A percentile compares a stretch with the other conserved stretches of the same genome.
These are phyloP conservation scores for Cardiospermum halicacabum DNA, from an alignment of 345 rosid genomes.

Conservation along the genomic window DNA sequence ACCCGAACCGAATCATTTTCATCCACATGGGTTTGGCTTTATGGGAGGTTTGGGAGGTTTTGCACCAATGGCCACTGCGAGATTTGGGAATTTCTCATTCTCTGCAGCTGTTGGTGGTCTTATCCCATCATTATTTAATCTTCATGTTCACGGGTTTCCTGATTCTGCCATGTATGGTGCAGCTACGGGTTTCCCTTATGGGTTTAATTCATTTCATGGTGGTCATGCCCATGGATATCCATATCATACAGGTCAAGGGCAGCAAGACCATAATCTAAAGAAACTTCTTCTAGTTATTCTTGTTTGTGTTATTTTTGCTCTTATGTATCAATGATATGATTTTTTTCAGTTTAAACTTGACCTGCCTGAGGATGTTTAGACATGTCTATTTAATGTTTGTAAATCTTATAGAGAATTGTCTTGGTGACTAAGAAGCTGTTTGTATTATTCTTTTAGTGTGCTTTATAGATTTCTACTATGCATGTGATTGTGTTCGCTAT, in stretches of 20 bases:
- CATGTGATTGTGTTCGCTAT: conserved; percentile 2
- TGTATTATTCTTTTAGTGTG: conserved; percentile 13
- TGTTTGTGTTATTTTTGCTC: conserved; percentile 50
- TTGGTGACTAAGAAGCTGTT: conserved; percentile 21
- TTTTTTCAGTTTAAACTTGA: conserved; percentile 13
- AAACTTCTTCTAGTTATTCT: conserved; percentile 49
- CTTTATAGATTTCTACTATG: conserved; percentile 12
- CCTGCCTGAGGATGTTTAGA: conserved; percentile 11
- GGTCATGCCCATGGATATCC: conserved; percentile 62
- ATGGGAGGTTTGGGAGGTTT: conserved; percentile 88
- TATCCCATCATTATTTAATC: conserved; percentile 74
- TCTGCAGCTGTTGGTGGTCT: conserved; percentile 89
- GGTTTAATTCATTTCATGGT: conserved; percentile 69
- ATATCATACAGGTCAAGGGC: conserved; percentile 60
- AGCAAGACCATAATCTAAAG: conserved; percentile 71
- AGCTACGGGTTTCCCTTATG: conserved; percentile 65
- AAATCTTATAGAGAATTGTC: conserved; percentile 21
- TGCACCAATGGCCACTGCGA: conserved; percentile 63
- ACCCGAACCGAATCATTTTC: conserved; percentile 67
- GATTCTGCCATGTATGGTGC: conserved; percentile 75
- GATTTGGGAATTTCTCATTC: conserved; percentile 79
- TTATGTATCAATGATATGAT: conserved; percentile 50
- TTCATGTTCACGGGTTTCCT: conserved; percentile 83
- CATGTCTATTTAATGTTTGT: conserved; percentile 19
- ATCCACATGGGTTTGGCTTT: conserved; percentile 68